These are phyloP conservation scores for Leishmania tropica DNA, from an alignment of 208 protist species.

Conservation along the genomic window DNA sequence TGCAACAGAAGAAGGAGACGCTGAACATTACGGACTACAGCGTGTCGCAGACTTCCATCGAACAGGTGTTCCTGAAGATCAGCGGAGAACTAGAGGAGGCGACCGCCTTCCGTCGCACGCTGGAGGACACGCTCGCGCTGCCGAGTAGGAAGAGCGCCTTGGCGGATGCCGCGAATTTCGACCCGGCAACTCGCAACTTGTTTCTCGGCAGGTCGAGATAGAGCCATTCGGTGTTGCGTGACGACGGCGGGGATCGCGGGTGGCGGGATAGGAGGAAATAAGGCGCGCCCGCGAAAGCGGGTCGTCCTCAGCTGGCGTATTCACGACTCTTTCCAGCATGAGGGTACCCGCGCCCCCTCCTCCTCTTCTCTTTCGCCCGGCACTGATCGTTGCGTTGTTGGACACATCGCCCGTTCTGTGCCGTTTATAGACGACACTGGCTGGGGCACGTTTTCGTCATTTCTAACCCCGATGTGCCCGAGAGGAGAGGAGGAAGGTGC, in stretches of 20 bases:
- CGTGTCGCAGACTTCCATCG: conserved; percentile 81
- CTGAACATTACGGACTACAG: conserved; percentile 78
- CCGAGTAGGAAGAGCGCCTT: neutral
- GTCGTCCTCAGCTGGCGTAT: neutral
- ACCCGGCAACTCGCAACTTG: neutral
- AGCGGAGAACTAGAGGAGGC: conserved; percentile 50
- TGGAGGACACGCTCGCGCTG: neutral
- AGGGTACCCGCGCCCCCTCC: neutral
- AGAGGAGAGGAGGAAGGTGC: neutral
- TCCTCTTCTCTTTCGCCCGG: neutral
- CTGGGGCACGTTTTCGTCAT: neutral
- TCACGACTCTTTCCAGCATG: neutral
- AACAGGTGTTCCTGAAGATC: conserved; percentile 85
- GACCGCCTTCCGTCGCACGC: conserved; percentile 9
- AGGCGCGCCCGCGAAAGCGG: neutral
- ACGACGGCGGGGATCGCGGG: too few relatives aligned
- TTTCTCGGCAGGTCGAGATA: neutral
- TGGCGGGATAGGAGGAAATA: neutral
- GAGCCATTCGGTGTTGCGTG: neutral
- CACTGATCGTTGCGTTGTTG: neutral
- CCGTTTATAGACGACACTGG: neutral
- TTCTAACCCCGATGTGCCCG: neutral
- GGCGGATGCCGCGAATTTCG: neutral
- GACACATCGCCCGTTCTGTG: neutral
- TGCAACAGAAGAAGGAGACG: conserved; percentile 37